Conservation (phyloP, 2,329 filamentous ascomycete species). For the Aschersonia sp. region DNA sequence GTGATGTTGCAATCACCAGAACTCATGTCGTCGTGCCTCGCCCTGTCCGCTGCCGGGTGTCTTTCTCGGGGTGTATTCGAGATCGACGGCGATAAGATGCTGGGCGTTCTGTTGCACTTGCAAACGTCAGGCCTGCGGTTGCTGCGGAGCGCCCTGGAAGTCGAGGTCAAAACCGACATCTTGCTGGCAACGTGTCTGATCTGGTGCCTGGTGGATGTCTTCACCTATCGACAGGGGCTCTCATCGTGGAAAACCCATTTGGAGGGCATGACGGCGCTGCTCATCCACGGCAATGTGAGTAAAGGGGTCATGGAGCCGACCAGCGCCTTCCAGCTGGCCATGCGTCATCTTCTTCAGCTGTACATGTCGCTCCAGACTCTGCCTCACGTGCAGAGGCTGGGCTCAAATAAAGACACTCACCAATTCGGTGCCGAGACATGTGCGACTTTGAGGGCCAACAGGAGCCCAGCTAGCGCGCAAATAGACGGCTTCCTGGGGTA, state of each 20-base stretch:
- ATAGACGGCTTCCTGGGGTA: conserved; percentile 16
- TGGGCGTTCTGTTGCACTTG: conserved; percentile 9
- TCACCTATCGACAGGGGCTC: conserved; percentile 9
- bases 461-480: conserved; percentile 1
- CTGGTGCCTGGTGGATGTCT: conserved; percentile 15
- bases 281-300: conserved; percentile 4
- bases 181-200: conserved; percentile 13
- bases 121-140: conserved; percentile 11
- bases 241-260: conserved; percentile 12
- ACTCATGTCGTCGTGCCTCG: conserved; percentile 12
- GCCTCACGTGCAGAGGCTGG: conserved; percentile 9
- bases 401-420: not conserved
- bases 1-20: conserved; percentile 12
- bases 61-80: conserved; percentile 9
- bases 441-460: not conserved
- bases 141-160: conserved; percentile 9
- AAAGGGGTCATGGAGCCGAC: not conserved
- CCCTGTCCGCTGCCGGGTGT: conserved; percentile 12
- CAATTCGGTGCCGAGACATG: not conserved
- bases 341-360: conserved; percentile 13
- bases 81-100: conserved; percentile 9
- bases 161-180: conserved; percentile 10
- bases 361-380: conserved; percentile 14
- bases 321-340: conserved; percentile 5
- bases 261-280: conserved; percentile 11